phyloP scores from a whole-genome alignment of 2,329 filamentous ascomycete genomes.

The Periconia digitata region DNA sequence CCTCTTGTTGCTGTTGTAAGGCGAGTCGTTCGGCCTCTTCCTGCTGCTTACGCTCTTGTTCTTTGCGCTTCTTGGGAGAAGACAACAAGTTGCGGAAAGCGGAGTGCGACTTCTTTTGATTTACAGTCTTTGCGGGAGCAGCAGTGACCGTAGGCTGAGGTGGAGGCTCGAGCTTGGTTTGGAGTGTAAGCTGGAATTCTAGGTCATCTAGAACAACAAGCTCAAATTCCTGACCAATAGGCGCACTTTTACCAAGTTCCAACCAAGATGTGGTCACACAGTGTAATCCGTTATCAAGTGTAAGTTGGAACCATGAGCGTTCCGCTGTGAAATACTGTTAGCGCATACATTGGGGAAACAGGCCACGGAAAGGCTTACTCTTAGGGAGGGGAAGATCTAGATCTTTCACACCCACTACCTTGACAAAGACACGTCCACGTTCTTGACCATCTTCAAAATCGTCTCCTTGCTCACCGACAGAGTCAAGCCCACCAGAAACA shows the following conservation, averaged over 20 bases:
- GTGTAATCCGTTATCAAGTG: constrained; percentile 96
- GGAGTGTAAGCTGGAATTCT: constrained; percentile 97
- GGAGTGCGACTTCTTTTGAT: constrained; percentile 68
- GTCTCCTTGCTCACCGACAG: constrained; percentile 71
- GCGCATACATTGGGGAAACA: too few species aligned
- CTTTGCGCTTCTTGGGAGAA: constrained; percentile 95
- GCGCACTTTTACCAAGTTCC: constrained; percentile 85
- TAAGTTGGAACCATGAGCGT: constrained; percentile 90
- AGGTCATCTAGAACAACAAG: constrained; percentile 95
- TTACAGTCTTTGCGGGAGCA: constrained; percentile 64
- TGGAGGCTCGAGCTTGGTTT: constrained; percentile 86
- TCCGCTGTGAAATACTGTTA: constrained; percentile 61
- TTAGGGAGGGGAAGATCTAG: constrained; percentile 87
- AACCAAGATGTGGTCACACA: constrained; percentile 97
- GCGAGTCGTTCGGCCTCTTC: constrained; percentile 78
- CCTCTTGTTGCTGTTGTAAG: constrained; percentile 44
- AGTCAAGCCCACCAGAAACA: constrained; percentile 61
- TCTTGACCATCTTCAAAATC: constrained; percentile 78
- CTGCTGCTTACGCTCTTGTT: constrained; percentile 80
- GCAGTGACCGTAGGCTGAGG: constrained; percentile 50
- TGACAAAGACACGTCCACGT: constrained; percentile 89
- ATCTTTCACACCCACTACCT: constrained; percentile 98
- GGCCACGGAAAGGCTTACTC: constrained; percentile 64
- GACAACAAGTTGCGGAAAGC: constrained; percentile 83
- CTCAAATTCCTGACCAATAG: constrained; percentile 97